phyloP scores from a whole-genome alignment of 2,329 filamentous ascomycete genomes.

The Beauveria pseudobassiana region DNA sequence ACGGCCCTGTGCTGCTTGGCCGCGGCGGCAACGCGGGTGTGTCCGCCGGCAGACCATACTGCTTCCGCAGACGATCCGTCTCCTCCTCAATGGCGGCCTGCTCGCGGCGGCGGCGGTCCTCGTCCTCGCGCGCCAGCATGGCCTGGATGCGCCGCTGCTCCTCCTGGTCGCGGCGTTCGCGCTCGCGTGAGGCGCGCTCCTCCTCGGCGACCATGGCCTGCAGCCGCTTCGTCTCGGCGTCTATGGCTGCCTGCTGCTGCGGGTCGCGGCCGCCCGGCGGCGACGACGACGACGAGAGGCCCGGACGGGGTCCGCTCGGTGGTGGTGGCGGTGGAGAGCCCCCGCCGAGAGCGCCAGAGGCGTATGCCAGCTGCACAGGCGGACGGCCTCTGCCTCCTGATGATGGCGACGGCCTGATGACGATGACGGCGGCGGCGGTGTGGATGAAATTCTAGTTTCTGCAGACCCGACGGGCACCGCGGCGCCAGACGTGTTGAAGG shows the following conservation, averaged over 20 bases:
- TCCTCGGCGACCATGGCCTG: constrained; percentile 43
- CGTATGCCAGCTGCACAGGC: constrained; percentile 15
- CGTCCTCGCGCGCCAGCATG: constrained; percentile 60
- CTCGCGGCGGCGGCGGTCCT: constrained; percentile 40
- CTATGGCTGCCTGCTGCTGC: constrained; percentile 39
- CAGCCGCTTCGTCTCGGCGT: constrained; percentile 73
- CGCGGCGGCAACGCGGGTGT: constrained; percentile 7
- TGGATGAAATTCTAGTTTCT: constrained; percentile 7
- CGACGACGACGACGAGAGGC: constrained; percentile 32
- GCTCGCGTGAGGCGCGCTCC: constrained; percentile 47
- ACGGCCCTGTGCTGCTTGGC: constrained; percentile 7
- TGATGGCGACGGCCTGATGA: constrained; percentile 11
- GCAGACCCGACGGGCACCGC: constrained; percentile 12
- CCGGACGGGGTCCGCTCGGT: constrained; percentile 29
- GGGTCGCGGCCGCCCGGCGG: constrained; percentile 15
- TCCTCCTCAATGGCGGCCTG: constrained; percentile 64
- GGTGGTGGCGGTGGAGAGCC: constrained; percentile 36
- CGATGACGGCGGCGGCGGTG: constrained; percentile 32
- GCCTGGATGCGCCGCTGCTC: constrained; percentile 51
- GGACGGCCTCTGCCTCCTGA: constrained; percentile 19
- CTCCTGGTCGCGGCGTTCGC: constrained; percentile 45
- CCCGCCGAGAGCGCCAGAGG: constrained; percentile 12
- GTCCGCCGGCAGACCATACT: constrained; percentile 50
- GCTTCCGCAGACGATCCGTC: constrained; percentile 67
- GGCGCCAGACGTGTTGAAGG: constrained; percentile 63